Evolutionary conservation across 139 green algal species (phyloP).

Genomic region (Klebsormidium nitens): DNA sequence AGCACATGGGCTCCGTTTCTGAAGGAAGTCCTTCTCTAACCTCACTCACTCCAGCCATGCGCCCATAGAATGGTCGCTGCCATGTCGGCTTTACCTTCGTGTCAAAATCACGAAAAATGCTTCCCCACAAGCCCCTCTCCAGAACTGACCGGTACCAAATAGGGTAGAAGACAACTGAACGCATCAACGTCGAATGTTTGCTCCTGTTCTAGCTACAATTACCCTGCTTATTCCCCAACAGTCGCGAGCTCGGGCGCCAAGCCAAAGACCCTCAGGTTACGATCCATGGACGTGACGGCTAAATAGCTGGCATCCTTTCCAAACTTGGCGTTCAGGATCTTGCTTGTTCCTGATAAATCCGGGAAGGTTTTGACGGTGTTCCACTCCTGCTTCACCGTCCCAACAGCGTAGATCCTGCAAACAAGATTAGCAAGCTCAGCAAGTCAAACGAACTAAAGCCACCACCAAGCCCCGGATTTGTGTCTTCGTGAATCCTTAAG

Average conservation of each 20-base stretch:
- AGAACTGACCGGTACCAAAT: too few relatives aligned
- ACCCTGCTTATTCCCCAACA: too few relatives aligned
- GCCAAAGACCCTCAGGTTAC: constrained; percentile 38
- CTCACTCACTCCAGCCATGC: too few relatives aligned
- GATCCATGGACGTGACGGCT: constrained; percentile 23
- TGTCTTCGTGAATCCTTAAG: not conserved
- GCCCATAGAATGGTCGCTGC: too few relatives aligned
- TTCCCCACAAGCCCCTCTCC: too few relatives aligned
- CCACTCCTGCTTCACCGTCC: constrained; percentile 40
- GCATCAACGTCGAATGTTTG: too few relatives aligned
- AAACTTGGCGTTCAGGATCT: constrained; percentile 17
- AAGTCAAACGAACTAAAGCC: not conserved
- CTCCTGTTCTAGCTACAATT: too few relatives aligned
- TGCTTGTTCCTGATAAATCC: constrained; percentile 34
- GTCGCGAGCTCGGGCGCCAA: too few relatives aligned
- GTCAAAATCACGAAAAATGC: too few relatives aligned
- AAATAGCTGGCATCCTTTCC: constrained; percentile 31
- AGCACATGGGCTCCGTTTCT: not conserved
- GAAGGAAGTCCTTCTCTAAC: constrained; percentile 10
- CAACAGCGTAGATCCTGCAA: constrained; percentile 28
- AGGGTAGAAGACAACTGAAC: too few relatives aligned
- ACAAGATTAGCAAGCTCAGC: not conserved
- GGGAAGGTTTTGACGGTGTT: constrained; percentile 33
- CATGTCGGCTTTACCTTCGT: too few relatives aligned
- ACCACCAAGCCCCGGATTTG: not conserved